Evolutionary conservation across 768 basidiomycete genomes (phyloP), one percentile per base, ranked within the genome.

Genomic region (Pulveroboletus ravenelii): DNA sequence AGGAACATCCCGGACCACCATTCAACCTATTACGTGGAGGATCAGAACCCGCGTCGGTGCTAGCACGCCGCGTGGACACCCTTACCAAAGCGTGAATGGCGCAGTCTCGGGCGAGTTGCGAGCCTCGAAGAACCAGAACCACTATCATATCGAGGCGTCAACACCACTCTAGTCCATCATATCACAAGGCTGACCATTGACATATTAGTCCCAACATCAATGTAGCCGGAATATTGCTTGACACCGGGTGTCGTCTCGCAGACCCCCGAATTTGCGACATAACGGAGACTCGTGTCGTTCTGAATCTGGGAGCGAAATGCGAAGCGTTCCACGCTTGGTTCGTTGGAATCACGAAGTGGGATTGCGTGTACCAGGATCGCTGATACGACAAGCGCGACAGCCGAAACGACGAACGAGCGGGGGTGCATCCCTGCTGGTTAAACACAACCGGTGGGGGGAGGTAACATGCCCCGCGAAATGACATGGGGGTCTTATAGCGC

Each of bases 91-190:
- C 2, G 82, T 82, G 57, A 87, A 80, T 0, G 84, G 84, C 0
- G 83, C 82, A 2, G 74, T 81, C 43, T 82, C 78, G 0, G 83
- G 80, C 3, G 72, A 68, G 29, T 78, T 66, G 13, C 85, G 74
- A 3, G 84, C 75, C 53, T 81, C 85, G 47, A 86, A 87, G 64
- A 85, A 86, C 81, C 84, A 86, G 59, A 85, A 86, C 81, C 81
- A 85, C 83, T 84, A 47, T 13, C 38, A 45, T 35, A 29, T 10
- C 15, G 10, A 40, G 7, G 17, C 23, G 36, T 64, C 4, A 63
- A 40, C 14, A 31, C 8, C 13, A 13, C n/a, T 3, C 35, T 13
- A 30, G 34, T n/a, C 17, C 20, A 30, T 3, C 15, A 39, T 2
- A 14, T 13, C 1, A 30, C 15, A 27, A 1, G 6, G 54, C 70